Base-by-base conservation (phyloP, 768 basidiomycete species). In the Psilocybe cubensis region DNA sequence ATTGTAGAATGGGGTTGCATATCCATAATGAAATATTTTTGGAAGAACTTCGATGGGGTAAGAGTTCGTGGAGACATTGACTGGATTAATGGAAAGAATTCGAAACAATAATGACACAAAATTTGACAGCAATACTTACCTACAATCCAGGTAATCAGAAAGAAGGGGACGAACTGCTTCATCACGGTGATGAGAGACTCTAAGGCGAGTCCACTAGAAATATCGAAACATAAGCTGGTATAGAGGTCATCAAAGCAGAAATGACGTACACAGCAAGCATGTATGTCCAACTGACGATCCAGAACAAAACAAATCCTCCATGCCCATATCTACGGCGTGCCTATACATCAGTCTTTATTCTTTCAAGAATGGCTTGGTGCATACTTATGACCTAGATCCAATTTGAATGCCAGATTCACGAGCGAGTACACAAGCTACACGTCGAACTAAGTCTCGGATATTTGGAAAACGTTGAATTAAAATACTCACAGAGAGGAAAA, bases 1-100 rank as follows among this genome's bases (percentile, higher is more conserved):
- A 61, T 91, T 88, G 68, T 88, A 91, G 65, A 92, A 90, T 1
- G 90, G 90, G 61, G 76, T 76, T 0, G 82, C 88, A 60, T 85
- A 88, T 1, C 88, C 91, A 58, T 90, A 90, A 41, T 77, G 79
- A 71, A 79, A 89, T 56, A 90, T 57, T 38, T 62, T 63, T 0
- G 88, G 87, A 2, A 89, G 72, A 1, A 83, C 69, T 50, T 83
- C 80, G 29, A 89, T 76, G 0, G 90, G 89, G 63, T 77, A 79
- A 43, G 79, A 70, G 28, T 77, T 78, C 10, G 88, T 83, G 0
- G 87, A 82, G 24, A 87, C 84, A 59, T 89, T 88, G 20, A 70
- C 85, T 88, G 40, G n/a, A n/a, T n/a, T 23, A 20, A 17, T 14
- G 9, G 27, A 42, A 35, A 1, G 14, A 17, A 25, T 35, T 33